Conservation (phyloP, 2,329 filamentous ascomycete genomes). For the Tetracladium maxilliforme region DNA sequence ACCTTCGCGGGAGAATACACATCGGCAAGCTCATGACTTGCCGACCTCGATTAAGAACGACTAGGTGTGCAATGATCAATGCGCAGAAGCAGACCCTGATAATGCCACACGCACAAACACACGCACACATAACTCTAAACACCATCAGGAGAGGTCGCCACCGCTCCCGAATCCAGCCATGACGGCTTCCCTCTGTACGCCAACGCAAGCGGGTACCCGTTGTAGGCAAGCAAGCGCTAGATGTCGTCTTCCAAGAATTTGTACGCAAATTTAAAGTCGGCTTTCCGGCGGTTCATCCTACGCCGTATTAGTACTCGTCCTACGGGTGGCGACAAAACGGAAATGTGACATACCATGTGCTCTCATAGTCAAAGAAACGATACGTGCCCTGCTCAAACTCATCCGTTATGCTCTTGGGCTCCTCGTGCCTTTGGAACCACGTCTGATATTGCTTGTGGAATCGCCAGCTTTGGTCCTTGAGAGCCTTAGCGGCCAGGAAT, state of each 20-base stretch:
- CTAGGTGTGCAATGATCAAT: neutral
- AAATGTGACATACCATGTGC: conserved; percentile 64
- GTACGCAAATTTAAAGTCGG: conserved; percentile 96
- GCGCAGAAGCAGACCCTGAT: neutral
- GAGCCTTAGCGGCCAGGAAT: conserved; percentile 85
- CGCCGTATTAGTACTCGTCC: conserved; percentile 14
- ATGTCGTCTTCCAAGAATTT: conserved; percentile 95
- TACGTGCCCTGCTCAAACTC: conserved; percentile 98
- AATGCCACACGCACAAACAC: neutral
- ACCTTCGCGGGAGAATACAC: too few species aligned
- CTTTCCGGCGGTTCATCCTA: conserved; percentile 98
- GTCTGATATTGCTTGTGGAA: conserved; percentile 99
- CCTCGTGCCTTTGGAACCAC: conserved; percentile 97
- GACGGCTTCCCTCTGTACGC: conserved; percentile 49
- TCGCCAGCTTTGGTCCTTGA: conserved; percentile 96
- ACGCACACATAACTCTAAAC: conserved; percentile 13
- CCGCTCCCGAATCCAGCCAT: conserved; percentile 63
- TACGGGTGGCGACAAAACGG: neutral
- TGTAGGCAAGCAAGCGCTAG: conserved; percentile 55
- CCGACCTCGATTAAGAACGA: neutral
- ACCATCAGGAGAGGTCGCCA: conserved; percentile 55
- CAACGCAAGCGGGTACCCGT: conserved; percentile 56
- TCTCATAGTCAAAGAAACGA: conserved; percentile 98
- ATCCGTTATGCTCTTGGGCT: conserved; percentile 96
- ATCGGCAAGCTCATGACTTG: too few species aligned